Evolutionary conservation across 176 grass and related monocot genomes (phyloP), one percentile per base, ranked within the genome.

Genomic region (Musa beccarii): DNA sequence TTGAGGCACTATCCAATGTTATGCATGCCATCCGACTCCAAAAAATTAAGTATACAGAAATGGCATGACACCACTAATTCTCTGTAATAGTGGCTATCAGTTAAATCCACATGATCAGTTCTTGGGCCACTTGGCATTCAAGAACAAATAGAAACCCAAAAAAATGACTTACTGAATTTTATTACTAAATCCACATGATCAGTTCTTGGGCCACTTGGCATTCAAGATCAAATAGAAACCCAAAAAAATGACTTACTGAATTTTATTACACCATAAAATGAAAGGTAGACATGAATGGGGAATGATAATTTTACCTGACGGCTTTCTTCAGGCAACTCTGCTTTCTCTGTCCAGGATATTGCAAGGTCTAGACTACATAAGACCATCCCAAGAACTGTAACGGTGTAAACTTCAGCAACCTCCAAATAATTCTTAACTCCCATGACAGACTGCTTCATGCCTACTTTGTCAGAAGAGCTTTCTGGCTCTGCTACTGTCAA

Each of bases 341-440:
- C 74, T 0, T 82, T 85, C 77, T 89, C 59, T 43, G 67, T 75
- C 87, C 90, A 92, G 56, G 84, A 81, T 9, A 92, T 79, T 72
- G 90, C 90, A 76, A 25, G 59, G 65, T 81, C 74, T 69, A n/a
- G 69, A 51, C 89, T 53, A 79, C 53, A 24, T 19, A 85, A 87
- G 70, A 80, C 81, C 76, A 79, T 82, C 57, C 87, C 62, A 65
- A 92, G 87, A 25, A 87, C 71, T 79, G 84, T 85, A 83, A 92
- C 59, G 51, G 84, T 83, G 61, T 89, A 92, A 72, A 89, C 52
- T 71, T 92, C 84, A 53, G 79, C 84, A 52, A 92, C 77, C 74
- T 89, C 79, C 25, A 87, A 64, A 73, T 89, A 92, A 15, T 85
- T 54, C 54, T 85, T 68, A 73, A 59, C 9, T 78, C 68, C 15